Conservation (phyloP, 108 stramenopile species). For the Pelagomonas calceolata region DNA sequence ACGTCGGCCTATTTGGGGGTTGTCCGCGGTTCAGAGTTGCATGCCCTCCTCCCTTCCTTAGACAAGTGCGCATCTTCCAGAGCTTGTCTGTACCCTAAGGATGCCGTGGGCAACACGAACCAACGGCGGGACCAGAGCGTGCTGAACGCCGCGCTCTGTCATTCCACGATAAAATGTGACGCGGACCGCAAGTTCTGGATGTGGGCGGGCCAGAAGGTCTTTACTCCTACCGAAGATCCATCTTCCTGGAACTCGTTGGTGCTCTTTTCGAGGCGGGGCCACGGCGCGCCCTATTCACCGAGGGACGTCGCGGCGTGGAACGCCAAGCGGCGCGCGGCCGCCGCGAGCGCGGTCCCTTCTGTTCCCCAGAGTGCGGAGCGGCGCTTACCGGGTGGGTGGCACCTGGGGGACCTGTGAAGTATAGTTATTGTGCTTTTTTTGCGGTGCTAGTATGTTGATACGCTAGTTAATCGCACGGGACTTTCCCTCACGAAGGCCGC, state of each 20-base stretch:
- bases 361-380: too few relatives aligned
- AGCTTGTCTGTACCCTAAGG: neutral
- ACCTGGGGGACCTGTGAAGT: too few relatives aligned
- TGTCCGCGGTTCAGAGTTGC: neutral
- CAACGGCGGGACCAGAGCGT: neutral
- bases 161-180: neutral
- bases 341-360: too few relatives aligned
- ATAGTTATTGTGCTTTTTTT: too few relatives aligned
- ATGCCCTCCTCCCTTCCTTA: neutral
- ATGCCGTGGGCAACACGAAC: neutral
- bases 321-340: too few relatives aligned
- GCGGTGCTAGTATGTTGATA: too few relatives aligned
- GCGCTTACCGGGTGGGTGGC: too few relatives aligned
- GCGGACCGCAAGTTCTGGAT: neutral
- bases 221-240: neutral
- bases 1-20: neutral
- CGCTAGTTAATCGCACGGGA: too few relatives aligned
- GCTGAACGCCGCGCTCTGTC: neutral
- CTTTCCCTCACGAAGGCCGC: too few relatives aligned
- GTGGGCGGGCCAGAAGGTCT: neutral
- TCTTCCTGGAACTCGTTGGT: neutral
- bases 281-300: neutral
- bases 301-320: too few relatives aligned
- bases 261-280: neutral
- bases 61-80: neutral